Conservation (phyloP, 257 asterid genomes). For the Ajuga chamaepitys region DNA sequence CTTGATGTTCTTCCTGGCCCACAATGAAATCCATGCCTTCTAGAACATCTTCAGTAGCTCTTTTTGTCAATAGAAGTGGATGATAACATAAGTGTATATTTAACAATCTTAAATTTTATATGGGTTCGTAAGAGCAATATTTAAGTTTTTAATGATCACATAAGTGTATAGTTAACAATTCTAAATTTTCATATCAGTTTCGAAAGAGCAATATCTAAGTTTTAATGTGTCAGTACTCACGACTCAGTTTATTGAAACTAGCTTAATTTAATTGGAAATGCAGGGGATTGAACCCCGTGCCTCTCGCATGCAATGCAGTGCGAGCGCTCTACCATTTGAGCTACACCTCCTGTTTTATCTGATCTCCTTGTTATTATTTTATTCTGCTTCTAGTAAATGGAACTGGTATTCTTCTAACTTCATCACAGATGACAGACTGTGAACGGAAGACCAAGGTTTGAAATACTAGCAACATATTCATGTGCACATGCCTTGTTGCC, state of each 20-base stretch:
- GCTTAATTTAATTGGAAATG: conserved; percentile 65
- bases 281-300: conserved; percentile 95
- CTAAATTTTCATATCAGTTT: no score
- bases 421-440: not conserved
- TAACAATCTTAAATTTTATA: no score
- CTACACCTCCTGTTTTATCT: no score
- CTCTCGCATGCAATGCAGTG: conserved; percentile 99
- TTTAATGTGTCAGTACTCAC: no score
- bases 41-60: conserved; percentile 96
- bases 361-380: not conserved
- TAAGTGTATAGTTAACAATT: no score
- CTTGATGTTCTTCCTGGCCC: conserved; percentile 56
- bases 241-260: no score
- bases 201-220: no score
- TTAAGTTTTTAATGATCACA: no score
- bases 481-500: not conserved
- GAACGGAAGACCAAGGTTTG: not conserved
- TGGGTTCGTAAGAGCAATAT: no score
- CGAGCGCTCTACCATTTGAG: no score
- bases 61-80: conserved; percentile 83
- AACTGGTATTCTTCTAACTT: not conserved
- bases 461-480: not conserved
- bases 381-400: not conserved
- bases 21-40: conserved; percentile 83
- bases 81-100: conserved; percentile 97